Base-by-base conservation (phyloP, 1,139 yeast genomes). In the Pneumocystis sp. region DNA sequence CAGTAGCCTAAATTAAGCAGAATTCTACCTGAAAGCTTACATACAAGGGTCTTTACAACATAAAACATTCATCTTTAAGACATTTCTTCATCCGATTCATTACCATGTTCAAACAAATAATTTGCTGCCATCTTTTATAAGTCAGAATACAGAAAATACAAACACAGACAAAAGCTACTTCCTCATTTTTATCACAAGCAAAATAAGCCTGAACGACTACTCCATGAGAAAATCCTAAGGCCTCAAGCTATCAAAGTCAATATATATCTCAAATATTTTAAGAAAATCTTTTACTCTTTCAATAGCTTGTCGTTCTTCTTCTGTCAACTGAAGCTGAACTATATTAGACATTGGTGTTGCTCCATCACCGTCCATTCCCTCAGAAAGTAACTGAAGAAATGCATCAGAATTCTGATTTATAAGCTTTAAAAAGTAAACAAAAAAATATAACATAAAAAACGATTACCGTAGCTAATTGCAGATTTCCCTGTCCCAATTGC, bases 131-230 rank as follows among this genome's bases (percentile, higher is more conserved):
- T 31, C 61, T 59, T 44, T 34, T 12, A 17, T 4, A 21, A 35
- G 6, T 8, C n/a, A 61, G 25, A 29, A 61, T 37, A 59, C n/a
- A 61, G 29, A 19, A 19, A 42, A 25, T 1, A 35, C 5, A 39
- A 35, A 31, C 15, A 40, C 15, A 8, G 12, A 15, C 40, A 61
- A 15, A 62, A 69, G 90, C 1, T 72, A 89, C 83, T 79, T 93
- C 97, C 78, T 93, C 98, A 77, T 93, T 90, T 79, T 91, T 93
- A 74, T 95, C 98, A 76, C 98, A 93, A 62, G 97, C 98, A 82
- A 95, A 86, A 78, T 89, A 95, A 50, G 95, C 96, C 78, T 91
- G 97, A 68, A 91, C 84, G 63, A 88, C 98, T 69, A 87, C 79
- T 72, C 85, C 82, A 71, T 96, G 83, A 70, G 89, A 96, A 73